Percentiles rank a stretch among this genome's conserved stretches.
These are phyloP conservation scores for Talaromyces islandicus DNA, from an alignment of 2,329 filamentous ascomycete genomes.

Conservation along the genomic window DNA sequence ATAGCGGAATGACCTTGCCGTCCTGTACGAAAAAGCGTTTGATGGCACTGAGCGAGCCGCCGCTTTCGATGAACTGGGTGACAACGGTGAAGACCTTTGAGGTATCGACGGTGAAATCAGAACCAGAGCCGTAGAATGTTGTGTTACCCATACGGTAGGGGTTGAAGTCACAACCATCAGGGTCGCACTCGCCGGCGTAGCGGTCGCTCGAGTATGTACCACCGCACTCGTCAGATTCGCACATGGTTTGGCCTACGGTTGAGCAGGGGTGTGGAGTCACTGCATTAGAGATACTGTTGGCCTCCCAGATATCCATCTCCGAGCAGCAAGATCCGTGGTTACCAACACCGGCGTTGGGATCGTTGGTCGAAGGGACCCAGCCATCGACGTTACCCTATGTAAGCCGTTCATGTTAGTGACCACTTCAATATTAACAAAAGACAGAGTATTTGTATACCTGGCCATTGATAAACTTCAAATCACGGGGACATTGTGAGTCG, in stretches of 20 bases:
- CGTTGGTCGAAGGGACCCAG: slow-evolving; percentile 47
- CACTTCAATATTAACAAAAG: neutral
- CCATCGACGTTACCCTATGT: slow-evolving; percentile 50
- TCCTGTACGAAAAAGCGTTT: slow-evolving; percentile 61
- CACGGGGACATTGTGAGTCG: slow-evolving; percentile 52
- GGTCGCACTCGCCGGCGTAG: slow-evolving; percentile 60
- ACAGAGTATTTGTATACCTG: slow-evolving; percentile 29
- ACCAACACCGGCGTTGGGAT: slow-evolving; percentile 50
- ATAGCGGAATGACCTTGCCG: slow-evolving; percentile 55
- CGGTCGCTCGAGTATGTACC: slow-evolving; percentile 49
- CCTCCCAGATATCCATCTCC: slow-evolving; percentile 68
- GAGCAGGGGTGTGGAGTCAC: slow-evolving; percentile 62
- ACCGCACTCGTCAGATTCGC: slow-evolving; percentile 48
- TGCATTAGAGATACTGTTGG: slow-evolving; percentile 59
- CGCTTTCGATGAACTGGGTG: slow-evolving; percentile 57
- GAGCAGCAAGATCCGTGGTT: slow-evolving; percentile 57
- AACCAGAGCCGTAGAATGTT: slow-evolving; percentile 56
- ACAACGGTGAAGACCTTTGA: slow-evolving; percentile 58
- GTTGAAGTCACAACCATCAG: slow-evolving; percentile 68
- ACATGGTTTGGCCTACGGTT: slow-evolving; percentile 45
- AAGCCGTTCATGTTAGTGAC: slow-evolving; percentile 24
- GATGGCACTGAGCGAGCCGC: slow-evolving; percentile 55
- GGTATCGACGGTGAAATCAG: slow-evolving; percentile 54
- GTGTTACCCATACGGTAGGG: slow-evolving; percentile 59
- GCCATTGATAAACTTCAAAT: slow-evolving; percentile 50